These are phyloP conservation scores for Penicillium macrosclerotiorum DNA, from an alignment of 495 filamentous ascomycete genomes.

Conservation along the genomic window DNA sequence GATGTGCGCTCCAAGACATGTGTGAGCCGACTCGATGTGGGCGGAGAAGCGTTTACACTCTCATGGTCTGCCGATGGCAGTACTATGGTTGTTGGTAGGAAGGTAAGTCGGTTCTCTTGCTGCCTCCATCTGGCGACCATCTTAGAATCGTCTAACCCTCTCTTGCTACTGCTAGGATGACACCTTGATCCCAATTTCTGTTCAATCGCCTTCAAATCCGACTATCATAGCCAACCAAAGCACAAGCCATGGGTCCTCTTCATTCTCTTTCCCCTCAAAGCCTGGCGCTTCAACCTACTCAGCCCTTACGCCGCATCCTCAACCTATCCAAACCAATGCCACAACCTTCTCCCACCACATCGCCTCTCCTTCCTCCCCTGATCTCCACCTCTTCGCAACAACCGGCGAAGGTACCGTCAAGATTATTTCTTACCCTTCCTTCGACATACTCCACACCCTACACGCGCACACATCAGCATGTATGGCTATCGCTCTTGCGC, in stretches of 20 bases:
- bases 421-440: slow-evolving; percentile 66
- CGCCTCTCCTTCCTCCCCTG: slow-evolving; percentile 33
- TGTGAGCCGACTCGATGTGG: slow-evolving; percentile 75
- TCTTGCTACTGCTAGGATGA: slow-evolving; percentile 56
- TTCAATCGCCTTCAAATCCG: slow-evolving; percentile 42
- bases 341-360: slow-evolving; percentile 73
- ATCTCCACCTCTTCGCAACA: slow-evolving; percentile 66
- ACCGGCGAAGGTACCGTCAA: slow-evolving; percentile 80
- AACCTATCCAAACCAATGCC: slow-evolving; percentile 75
- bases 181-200: slow-evolving; percentile 62
- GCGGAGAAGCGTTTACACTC: slow-evolving; percentile 77
- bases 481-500: slow-evolving; percentile 66
- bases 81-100: slow-evolving; percentile 78
- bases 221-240: slow-evolving; percentile 21
- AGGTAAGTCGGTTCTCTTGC: no score
- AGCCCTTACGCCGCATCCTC: slow-evolving; percentile 60
- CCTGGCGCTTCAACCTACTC: slow-evolving; percentile 33
- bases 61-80: slow-evolving; percentile 88
- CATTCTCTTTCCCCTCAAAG: slow-evolving; percentile 11
- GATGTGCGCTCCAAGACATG: slow-evolving; percentile 82
- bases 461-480: slow-evolving; percentile 81
- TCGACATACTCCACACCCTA: slow-evolving; percentile 57
- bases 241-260: slow-evolving; percentile 5
- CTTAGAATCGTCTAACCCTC: not conserved
- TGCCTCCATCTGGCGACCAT: not conserved